phyloP scores from a whole-genome alignment of 2,329 filamentous ascomycete species.

The Penicillium janthinellum region DNA sequence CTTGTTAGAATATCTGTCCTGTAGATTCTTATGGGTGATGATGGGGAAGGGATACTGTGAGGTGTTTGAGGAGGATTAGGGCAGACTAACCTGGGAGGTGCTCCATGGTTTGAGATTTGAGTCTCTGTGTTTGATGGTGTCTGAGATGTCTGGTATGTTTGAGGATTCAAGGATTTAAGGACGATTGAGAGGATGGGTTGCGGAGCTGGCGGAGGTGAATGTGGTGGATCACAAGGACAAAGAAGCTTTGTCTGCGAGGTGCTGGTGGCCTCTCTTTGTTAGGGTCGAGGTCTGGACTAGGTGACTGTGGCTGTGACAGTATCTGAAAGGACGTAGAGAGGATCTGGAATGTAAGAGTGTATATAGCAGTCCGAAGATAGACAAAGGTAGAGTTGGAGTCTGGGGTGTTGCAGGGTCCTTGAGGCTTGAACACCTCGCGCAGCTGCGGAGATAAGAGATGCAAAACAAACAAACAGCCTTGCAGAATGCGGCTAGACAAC shows the following conservation, averaged over 20 bases:
- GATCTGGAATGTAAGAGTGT: not conserved
- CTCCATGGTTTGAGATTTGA: slow-evolving; percentile 15
- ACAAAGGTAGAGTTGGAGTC: slow-evolving; percentile 16
- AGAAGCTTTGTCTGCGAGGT: not conserved
- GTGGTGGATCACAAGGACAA: not conserved
- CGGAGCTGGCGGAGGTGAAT: not conserved
- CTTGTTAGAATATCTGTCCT: not conserved
- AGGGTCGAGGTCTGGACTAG: not conserved
- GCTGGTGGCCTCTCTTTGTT: not conserved
- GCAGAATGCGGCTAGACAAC: not conserved
- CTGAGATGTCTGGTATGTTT: not conserved
- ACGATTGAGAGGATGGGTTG: not conserved
- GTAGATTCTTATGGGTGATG: not conserved
- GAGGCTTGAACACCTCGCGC: slow-evolving; percentile 9
- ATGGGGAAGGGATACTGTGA: not conserved
- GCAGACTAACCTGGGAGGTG: slow-evolving; percentile 21
- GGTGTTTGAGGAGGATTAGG: not conserved
- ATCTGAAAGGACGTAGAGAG: not conserved
- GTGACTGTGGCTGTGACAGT: not conserved
- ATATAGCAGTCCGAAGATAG: not conserved
- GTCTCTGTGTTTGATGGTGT: not conserved
- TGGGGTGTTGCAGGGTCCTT: too few species aligned
- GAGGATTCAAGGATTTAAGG: not conserved
- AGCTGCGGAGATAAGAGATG: slow-evolving; percentile 15
- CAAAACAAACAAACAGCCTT: slow-evolving; percentile 26